Evolutionary conservation across 176 grass and related monocot species (phyloP), one percentile per base, ranked within the genome.

Genomic region (Ampelocalamus luodianensis): DNA sequence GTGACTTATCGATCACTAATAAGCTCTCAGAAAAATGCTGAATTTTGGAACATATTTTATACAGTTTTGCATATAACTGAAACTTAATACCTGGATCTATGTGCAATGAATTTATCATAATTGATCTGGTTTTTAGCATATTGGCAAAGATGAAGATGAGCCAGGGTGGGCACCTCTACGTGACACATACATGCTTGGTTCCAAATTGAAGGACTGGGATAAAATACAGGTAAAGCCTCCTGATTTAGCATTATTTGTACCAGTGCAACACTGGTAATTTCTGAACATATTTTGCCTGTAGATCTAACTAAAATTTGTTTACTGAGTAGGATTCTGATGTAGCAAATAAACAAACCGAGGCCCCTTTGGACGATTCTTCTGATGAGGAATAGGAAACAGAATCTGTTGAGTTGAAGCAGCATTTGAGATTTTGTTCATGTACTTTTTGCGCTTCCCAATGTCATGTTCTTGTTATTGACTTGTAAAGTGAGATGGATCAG

Each of bases 121-220:
- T 63, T 68, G 29, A 9, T 66, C 64, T 90, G n/a, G 17, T 76
- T 71, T 68, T 76, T 80, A 94, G 93, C 55, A 42, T 24, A 29
- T 65, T 67, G 80, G 62, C 75, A 91, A 88, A 83, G 72, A 88
- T 20, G 90, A 94, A 82, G 92, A 89, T 42, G 88, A 86, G 14
- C 79, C 89, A 74, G 90, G 90, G 51, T 95, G 93, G 93, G 90
- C 93, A 53, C 93, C 91, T 34, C 80, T 93, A 45, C 74, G 86
- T 18, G 86, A 93, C 63, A 95, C 79, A 38, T 93, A 95, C 71
- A 95, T 95, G 91, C 90, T 93, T 82, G 88, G 90, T 76, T 68
- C 90, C n/a, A 95, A 95, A 85, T 79, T 95, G 14, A 95, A 95
- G 79, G 90, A 95, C 58, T 93, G 93, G 93, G 93, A 95, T 82